Evolutionary conservation across 169 alveolate genomes (phyloP).

Genomic region (Eimeria sp.): DNA sequence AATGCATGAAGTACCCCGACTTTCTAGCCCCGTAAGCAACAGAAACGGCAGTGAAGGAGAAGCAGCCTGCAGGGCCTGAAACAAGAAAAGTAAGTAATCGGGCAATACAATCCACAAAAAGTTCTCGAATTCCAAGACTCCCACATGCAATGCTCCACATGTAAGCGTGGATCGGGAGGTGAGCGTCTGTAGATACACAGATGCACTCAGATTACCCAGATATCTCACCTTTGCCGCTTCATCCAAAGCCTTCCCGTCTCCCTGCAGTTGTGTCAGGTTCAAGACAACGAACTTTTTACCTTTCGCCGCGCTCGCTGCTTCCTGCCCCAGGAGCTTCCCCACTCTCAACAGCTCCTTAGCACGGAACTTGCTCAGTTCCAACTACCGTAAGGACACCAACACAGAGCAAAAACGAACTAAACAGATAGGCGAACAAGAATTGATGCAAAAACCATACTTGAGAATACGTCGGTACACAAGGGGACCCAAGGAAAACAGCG

Average conservation of each 20-base stretch:
- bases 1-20: slow-evolving; percentile 78
- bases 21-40: slow-evolving; percentile 72
- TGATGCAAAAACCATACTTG: not conserved
- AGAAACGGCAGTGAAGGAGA: slow-evolving; percentile 63
- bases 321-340: slow-evolving; percentile 79
- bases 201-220: not conserved
- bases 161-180: not conserved
- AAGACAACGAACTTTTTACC: slow-evolving; percentile 64
- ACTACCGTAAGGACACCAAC: slow-evolving; percentile 36
- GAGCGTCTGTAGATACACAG: not conserved
- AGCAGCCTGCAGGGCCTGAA: slow-evolving; percentile 47
- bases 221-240: slow-evolving; percentile 78
- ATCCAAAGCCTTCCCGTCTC: slow-evolving; percentile 84
- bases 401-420: not conserved
- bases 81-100: not conserved
- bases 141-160: not conserved
- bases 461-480: not conserved
- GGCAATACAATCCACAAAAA: not conserved
- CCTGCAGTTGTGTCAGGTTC: slow-evolving; percentile 66
- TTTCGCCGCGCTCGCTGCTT: slow-evolving; percentile 55
- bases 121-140: too few relatives aligned
- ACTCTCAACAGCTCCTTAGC: slow-evolving; percentile 77
- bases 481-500: too few relatives aligned
- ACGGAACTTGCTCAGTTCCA: slow-evolving; percentile 79
- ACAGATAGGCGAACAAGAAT: not conserved